Conservation (phyloP, 148 eudicot species). For the Amaranthus palmeri region DNA sequence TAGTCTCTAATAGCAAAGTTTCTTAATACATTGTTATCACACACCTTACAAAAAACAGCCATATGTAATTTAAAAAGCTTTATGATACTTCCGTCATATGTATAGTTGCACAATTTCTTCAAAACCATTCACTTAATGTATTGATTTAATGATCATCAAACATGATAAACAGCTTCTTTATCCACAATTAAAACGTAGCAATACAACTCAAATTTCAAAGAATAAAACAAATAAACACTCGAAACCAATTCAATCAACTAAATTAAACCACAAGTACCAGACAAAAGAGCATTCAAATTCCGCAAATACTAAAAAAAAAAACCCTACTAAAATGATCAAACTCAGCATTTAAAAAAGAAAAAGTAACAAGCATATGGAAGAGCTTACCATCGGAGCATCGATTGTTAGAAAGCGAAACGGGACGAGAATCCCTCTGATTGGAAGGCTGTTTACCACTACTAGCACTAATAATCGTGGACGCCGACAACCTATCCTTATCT, state of each 20-base stretch:
- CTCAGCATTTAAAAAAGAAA: neutral
- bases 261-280: neutral
- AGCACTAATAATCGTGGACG: constrained; percentile 21
- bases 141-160: neutral
- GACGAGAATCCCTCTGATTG: constrained; percentile 26
- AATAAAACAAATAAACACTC: neutral
- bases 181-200: neutral
- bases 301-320: neutral
- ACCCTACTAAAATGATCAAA: neutral
- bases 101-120: no score
- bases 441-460: neutral
- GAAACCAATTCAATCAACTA: neutral
- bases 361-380: neutral
- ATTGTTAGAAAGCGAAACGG: constrained; percentile 31
- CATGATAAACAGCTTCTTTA: neutral
- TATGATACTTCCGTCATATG: no score
- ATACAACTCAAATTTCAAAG: no score
- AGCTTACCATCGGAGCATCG: constrained; percentile 46
- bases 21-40: no score
- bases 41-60: no score
- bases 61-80: no score
- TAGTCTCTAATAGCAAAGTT: no score
- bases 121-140: no score
- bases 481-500: constrained; percentile 32
- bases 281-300: neutral